Base-by-base conservation (phyloP, 2,329 filamentous ascomycete species). In the Acarospora socialis region DNA sequence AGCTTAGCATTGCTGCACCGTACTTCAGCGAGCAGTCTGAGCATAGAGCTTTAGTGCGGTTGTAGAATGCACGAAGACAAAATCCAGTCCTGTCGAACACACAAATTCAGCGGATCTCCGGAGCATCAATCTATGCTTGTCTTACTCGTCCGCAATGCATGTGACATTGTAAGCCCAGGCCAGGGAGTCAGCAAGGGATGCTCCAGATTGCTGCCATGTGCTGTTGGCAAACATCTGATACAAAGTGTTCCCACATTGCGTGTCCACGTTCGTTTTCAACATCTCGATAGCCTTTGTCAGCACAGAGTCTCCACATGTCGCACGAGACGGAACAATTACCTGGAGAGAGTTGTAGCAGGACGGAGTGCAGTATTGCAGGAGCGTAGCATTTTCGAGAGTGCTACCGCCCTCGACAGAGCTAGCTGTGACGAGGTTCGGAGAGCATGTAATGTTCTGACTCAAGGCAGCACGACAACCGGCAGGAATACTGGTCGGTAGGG, bases 361-460 rank as follows among this genome's bases (percentile, higher is more conserved):
- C 7, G 33, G 12, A 7, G 33, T 35, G 21, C 33, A 35, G 22
- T 35, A 35, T 22, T 32, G 19, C 2, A 13, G 16, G 14, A 22
- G 12, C 2, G 29, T 31, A 8, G 14, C 5, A 10, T 8, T 7
- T 14, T 34, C 32, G 7, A 34, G 27, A n/a, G 32, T 17, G 10
- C 32, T 19, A 6, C 32, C 32, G 3, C 18, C 26, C 5, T 23
- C 33, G 14, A 20, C 29, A 7, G 27, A 35, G 14, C 21, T 17
- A 10, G 33, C 21, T 10, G 33, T 14, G 12, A 35, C 14, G 9
- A 35, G 28, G 17, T 20, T 24, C 10, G 33, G 33, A 8, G 33
- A 32, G 21, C 33, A 35, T 22, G 33, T 35, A n/a, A 35, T 32
- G 33, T 35, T 35, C 17, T 31, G 13, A 22, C 33, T 35, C 17